Conservation (phyloP, 306 rosid species). For the Trifolium dubium region DNA sequence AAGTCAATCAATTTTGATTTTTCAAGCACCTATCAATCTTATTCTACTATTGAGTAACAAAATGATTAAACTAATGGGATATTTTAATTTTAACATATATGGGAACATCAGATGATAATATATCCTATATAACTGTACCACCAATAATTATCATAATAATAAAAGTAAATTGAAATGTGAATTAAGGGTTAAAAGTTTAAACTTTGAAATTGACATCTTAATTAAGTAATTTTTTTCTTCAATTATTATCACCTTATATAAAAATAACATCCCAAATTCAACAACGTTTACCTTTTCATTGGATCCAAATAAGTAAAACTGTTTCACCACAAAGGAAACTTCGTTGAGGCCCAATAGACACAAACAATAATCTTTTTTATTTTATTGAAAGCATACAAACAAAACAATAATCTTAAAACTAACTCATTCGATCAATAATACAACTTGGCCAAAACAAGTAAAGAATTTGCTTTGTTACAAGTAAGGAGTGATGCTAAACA, state of each 20-base stretch:
- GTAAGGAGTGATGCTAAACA: too few species aligned
- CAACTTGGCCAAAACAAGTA: not conserved
- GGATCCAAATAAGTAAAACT: not conserved
- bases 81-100: not conserved
- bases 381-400: too few species aligned
- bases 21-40: not conserved
- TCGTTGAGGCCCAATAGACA: not conserved
- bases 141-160: not conserved
- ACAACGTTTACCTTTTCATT: not conserved
- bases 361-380: not conserved
- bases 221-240: not conserved
- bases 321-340: not conserved
- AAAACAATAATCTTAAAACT: not conserved
- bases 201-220: not conserved
- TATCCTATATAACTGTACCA: not conserved
- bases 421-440: not conserved
- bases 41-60: conserved; percentile 8
- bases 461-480: too few species aligned
- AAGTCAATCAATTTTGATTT: conserved; percentile 41
- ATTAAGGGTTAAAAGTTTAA: not conserved
- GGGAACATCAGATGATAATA: not conserved
- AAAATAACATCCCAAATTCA: not conserved
- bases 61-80: conserved; percentile 18
- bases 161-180: not conserved
- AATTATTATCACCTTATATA: not conserved